Percentiles rank a stretch among this genome's conserved stretches.
phyloP scores from a whole-genome alignment of 768 basidiomycete species.

The Amanita brunnescens region DNA sequence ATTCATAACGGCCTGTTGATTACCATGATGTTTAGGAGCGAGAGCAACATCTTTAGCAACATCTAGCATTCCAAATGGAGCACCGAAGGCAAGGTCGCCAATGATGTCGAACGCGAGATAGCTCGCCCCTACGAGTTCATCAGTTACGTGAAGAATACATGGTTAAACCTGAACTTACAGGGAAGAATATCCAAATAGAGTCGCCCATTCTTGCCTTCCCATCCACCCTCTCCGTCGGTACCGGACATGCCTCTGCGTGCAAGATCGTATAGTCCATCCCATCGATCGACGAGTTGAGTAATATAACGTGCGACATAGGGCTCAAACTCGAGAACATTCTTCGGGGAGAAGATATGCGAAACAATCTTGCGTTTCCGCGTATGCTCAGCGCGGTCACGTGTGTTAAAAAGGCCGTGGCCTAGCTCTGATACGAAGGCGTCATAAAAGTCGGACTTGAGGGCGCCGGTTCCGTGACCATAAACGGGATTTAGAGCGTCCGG shows the following conservation, averaged over 20 bases:
- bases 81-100: slow-evolving; percentile 81
- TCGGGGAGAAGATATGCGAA: slow-evolving; percentile 77
- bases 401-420: slow-evolving; percentile 66
- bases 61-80: slow-evolving; percentile 82
- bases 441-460: slow-evolving; percentile 72
- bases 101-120: slow-evolving; percentile 64
- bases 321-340: slow-evolving; percentile 81
- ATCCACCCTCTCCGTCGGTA: slow-evolving; percentile 51
- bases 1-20: slow-evolving; percentile 45
- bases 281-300: slow-evolving; percentile 51
- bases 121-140: slow-evolving; percentile 35
- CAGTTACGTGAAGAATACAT: slow-evolving; percentile 1
- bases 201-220: slow-evolving; percentile 51
- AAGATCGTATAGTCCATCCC: slow-evolving; percentile 58
- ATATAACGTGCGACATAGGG: slow-evolving; percentile 63
- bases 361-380: slow-evolving; percentile 89
- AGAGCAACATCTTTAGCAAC: slow-evolving; percentile 65
- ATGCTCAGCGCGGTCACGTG: slow-evolving; percentile 69
- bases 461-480: slow-evolving; percentile 81
- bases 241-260: slow-evolving; percentile 52
- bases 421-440: slow-evolving; percentile 76
- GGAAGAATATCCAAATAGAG: slow-evolving; percentile 72
- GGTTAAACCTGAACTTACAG: slow-evolving; percentile 35
- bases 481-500: slow-evolving; percentile 68
- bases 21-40: slow-evolving; percentile 49